phyloP scores from a whole-genome alignment of 2,329 filamentous ascomycete species.

The Calonectria ilicicola region DNA sequence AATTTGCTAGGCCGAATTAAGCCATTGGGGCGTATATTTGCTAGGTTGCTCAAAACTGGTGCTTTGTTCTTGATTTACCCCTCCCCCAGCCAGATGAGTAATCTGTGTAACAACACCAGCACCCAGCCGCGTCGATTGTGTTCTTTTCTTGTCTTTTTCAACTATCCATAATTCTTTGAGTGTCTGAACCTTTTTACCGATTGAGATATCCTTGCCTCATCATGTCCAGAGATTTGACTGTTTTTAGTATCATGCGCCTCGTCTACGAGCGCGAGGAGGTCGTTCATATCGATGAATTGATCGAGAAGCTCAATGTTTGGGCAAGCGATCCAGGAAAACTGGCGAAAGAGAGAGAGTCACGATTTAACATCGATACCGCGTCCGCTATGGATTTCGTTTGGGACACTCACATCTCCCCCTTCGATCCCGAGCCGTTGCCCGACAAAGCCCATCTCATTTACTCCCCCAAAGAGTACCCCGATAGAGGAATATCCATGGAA shows the following conservation, averaged over 20 bases:
- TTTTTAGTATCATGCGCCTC: not conserved
- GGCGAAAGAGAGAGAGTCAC: not conserved
- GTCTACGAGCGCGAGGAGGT: not conserved
- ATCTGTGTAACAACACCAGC: not conserved
- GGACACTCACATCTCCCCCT: not conserved
- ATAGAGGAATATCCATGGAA: not conserved
- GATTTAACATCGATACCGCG: not conserved
- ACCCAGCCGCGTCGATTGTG: not conserved
- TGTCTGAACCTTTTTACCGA: not conserved
- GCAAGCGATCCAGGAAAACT: not conserved
- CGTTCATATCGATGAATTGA: not conserved
- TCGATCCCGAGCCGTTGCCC: not conserved
- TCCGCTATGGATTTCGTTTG: not conserved
- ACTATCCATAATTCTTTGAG: not conserved
- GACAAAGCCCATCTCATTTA: not conserved
- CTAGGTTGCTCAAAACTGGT: not conserved
- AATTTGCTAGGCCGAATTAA: not conserved
- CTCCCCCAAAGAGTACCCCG: not conserved
- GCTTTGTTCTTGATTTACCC: not conserved
- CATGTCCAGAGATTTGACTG: not conserved
- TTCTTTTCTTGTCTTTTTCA: not conserved
- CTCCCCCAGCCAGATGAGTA: not conserved
- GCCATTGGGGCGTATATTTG: too few relatives aligned
- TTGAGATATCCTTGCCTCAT: not conserved
- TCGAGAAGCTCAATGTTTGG: not conserved